phyloP scores from a whole-genome alignment of 371 early-diverging fungal species.

The Zancudomyces culisetae region DNA sequence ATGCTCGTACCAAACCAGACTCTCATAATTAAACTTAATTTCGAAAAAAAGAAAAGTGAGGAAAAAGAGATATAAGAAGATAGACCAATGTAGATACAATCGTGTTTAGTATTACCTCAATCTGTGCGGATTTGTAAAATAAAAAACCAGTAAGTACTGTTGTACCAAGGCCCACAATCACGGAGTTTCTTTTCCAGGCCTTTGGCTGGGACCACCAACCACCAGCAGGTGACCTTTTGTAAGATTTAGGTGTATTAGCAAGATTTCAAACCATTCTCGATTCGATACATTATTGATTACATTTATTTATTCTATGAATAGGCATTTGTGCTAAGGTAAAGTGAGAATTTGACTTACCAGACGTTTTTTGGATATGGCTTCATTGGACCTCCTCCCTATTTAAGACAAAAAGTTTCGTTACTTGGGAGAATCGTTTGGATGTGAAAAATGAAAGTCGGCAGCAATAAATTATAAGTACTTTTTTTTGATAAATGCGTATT shows the following conservation, averaged over 20 bases:
- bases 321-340: background rate
- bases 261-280: no score
- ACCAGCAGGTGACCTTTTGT: constrained; percentile 46
- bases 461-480: no score
- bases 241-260: background rate
- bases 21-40: no score
- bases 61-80: no score
- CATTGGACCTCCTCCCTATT: constrained; percentile 36
- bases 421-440: no score
- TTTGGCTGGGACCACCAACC: constrained; percentile 82
- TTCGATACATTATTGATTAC: no score
- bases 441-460: no score
- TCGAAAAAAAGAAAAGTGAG: no score
- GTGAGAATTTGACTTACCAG: constrained; percentile 24
- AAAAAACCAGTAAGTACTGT: constrained; percentile 36
- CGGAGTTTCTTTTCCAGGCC: constrained; percentile 58
- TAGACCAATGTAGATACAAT: no score
- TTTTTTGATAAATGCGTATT: no score
- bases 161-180: constrained; percentile 44
- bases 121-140: constrained; percentile 61
- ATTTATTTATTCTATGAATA: no score
- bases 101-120: constrained; percentile 38
- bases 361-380: constrained; percentile 44
- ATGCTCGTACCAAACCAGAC: no score
- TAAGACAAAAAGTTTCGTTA: background rate